Evolutionary conservation across 805 yeast species (phyloP).

Genomic region (Wickerhamomyces xylosicus): DNA sequence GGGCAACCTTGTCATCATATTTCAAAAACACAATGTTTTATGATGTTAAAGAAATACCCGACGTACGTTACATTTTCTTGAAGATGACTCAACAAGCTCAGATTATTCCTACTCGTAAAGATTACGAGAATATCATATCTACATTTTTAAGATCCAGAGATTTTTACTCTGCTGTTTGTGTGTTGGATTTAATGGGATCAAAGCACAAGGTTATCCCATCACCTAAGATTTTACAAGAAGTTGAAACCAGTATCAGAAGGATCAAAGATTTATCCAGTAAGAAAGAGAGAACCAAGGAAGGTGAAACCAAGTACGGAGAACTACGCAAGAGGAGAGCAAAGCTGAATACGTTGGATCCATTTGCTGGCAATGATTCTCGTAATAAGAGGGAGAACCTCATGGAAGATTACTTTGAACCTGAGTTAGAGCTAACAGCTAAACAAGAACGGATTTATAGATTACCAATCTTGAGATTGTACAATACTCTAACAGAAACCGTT

Average conservation of each 20-base stretch:
- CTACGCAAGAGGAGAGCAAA: not conserved
- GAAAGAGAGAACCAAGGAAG: not conserved
- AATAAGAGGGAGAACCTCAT: not conserved
- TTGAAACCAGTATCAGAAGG: conserved; percentile 1
- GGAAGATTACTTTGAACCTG: not conserved
- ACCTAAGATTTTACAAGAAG: conserved; percentile 1
- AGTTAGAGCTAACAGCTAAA: not conserved
- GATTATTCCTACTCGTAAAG: conserved; percentile 12
- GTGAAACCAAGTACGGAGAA: not conserved
- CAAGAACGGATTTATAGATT: conserved; percentile 7
- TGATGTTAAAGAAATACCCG: conserved; percentile 8
- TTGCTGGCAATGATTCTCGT: conserved; percentile 2
- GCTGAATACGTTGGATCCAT: conserved; percentile 8
- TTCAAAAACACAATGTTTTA: not conserved
- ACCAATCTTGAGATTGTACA: conserved; percentile 6
- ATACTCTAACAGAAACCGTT: conserved; percentile 2
- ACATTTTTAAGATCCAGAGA: conserved; percentile 10
- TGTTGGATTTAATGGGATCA: conserved; percentile 15
- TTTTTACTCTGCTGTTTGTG: conserved; percentile 11
- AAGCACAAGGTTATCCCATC: conserved; percentile 10
- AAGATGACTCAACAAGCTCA: conserved; percentile 16
- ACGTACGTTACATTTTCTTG: conserved; percentile 13
- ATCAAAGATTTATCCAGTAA: not conserved
- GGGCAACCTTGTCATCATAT: conserved; percentile 19
- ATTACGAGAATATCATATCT: conserved; percentile 12